phyloP scores from a whole-genome alignment of 768 basidiomycete species.

The Rhizopogon salebrosus region DNA sequence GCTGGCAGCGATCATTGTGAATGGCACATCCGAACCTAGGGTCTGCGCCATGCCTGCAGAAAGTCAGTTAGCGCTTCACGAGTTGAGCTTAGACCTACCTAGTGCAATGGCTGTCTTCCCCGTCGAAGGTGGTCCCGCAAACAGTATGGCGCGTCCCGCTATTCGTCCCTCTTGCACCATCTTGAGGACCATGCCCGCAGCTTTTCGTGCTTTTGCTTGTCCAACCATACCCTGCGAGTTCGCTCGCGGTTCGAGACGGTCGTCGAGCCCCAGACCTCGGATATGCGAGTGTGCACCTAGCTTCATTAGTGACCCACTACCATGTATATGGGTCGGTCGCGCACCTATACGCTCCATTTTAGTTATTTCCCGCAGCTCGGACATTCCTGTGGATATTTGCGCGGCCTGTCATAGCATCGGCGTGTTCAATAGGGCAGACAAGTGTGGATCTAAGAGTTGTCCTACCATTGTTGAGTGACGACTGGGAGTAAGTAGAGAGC shows the following conservation, averaged over 20 bases:
- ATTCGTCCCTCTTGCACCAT: constrained; percentile 98
- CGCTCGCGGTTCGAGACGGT: constrained; percentile 81
- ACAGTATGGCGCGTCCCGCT: constrained; percentile 92
- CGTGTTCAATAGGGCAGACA: constrained; percentile 1
- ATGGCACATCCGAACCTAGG: constrained; percentile 90
- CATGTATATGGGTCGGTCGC: constrained; percentile 3
- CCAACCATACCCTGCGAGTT: constrained; percentile 97
- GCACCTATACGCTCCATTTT: constrained; percentile 91
- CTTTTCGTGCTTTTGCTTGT: constrained; percentile 92
- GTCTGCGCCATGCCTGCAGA: constrained; percentile 89
- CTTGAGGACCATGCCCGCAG: constrained; percentile 94
- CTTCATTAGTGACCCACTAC: constrained; percentile 2
- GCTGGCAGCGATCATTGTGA: constrained; percentile 95
- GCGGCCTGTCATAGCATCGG: constrained; percentile 40
- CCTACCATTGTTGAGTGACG: constrained; percentile 23
- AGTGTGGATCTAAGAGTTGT: not conserved
- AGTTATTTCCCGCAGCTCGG: constrained; percentile 80
- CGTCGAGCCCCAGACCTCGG: constrained; percentile 90
- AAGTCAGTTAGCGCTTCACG: not conserved
- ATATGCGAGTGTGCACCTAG: constrained; percentile 92
- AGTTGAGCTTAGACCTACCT: constrained; percentile 45
- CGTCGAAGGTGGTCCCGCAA: constrained; percentile 95
- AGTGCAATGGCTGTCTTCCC: constrained; percentile 98
- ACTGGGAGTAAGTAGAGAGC: constrained; percentile 15
- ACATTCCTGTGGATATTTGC: constrained; percentile 72